Evolutionary conservation across 495 filamentous ascomycete genomes (phyloP).

Genomic region (Annulohypoxylon maeteangense): DNA sequence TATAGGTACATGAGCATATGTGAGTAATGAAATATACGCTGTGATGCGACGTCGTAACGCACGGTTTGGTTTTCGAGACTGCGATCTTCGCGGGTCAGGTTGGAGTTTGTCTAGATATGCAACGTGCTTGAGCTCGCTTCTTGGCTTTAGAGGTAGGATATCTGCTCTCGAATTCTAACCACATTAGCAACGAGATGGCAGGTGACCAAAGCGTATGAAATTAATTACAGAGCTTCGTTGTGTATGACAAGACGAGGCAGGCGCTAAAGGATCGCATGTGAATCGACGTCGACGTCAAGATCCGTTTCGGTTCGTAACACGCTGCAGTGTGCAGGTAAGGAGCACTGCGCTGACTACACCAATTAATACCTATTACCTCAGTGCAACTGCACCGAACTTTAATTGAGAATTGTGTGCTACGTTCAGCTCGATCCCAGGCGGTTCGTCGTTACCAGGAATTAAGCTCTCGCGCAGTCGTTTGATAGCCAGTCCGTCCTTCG

Average conservation of each 20-base stretch:
- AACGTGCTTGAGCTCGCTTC: neutral
- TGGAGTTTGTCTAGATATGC: neutral
- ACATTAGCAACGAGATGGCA: neutral
- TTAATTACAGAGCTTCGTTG: neutral
- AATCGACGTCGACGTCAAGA: slow-evolving; percentile 3
- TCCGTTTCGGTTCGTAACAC: slow-evolving; percentile 20
- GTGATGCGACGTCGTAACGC: neutral
- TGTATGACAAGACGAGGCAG: neutral
- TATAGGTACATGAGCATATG: neutral
- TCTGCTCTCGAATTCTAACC: neutral
- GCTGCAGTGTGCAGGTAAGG: neutral
- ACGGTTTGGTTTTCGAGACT: neutral
- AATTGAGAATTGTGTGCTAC: neutral
- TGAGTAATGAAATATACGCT: neutral
- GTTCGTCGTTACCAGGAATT: slow-evolving; percentile 11
- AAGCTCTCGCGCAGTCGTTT: slow-evolving; percentile 34
- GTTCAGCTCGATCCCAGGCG: neutral
- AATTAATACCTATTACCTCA: neutral
- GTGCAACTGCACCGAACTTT: slow-evolving; percentile 6
- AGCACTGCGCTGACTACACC: neutral
- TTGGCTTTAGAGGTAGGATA: neutral
- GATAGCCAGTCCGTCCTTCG: slow-evolving; percentile 20
- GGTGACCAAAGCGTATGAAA: neutral
- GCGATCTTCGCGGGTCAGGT: neutral
- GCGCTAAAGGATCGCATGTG: slow-evolving; percentile 1